Conservation (phyloP, 768 basidiomycete genomes). For the Lyophyllum shimeji region DNA sequence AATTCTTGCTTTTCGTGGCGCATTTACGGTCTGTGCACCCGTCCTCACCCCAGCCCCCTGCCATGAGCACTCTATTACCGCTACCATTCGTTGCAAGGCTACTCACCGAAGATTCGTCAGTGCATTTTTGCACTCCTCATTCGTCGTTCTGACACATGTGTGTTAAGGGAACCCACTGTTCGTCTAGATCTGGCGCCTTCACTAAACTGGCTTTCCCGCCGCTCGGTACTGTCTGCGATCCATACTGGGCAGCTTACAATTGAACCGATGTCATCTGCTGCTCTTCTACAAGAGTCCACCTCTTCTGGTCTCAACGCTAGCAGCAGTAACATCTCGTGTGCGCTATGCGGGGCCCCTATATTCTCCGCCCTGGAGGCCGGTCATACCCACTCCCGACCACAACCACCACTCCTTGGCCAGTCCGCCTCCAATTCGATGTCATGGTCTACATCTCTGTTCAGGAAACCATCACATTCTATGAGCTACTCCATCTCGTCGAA, state of each 20-base stretch:
- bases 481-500: conserved; percentile 27
- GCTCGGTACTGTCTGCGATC: conserved; percentile 81
- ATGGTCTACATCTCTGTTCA: conserved; percentile 62
- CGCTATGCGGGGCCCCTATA: conserved; percentile 71
- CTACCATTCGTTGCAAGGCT: conserved; percentile 80
- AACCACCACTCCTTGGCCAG: conserved; percentile 32
- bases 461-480: conserved; percentile 39
- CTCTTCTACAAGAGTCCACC: conserved; percentile 57
- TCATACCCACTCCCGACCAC: conserved; percentile 24
- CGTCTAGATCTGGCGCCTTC: conserved; percentile 94
- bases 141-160: conserved; percentile 13
- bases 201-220: conserved; percentile 89
- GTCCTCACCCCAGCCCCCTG: conserved; percentile 57
- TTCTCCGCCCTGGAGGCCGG: conserved; percentile 34
- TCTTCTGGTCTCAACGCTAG: conserved; percentile 44
- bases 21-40: conserved; percentile 76
- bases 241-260: conserved; percentile 84
- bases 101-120: conserved; percentile 82
- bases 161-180: conserved; percentile 79
- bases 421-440: conserved; percentile 34
- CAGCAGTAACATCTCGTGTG: conserved; percentile 63
- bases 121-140: conserved; percentile 22
- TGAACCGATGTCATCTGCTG: conserved; percentile 73
- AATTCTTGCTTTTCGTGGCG: conserved; percentile 74
- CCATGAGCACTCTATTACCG: conserved; percentile 70